phyloP scores from a whole-genome alignment of 768 basidiomycete species.

The Macrolepiota albuminosa region DNA sequence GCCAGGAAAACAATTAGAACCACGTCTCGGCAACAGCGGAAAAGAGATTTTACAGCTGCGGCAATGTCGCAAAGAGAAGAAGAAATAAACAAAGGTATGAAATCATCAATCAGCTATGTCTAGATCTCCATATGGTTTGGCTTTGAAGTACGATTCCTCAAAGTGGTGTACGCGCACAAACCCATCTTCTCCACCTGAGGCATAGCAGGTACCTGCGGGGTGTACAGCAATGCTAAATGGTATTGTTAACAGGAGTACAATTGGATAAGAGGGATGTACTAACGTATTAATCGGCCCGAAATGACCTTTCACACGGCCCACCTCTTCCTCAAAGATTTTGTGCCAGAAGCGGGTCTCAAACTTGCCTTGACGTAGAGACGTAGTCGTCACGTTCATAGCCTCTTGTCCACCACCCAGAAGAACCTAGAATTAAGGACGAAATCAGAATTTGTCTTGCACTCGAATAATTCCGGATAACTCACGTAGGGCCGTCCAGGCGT shows the following conservation, averaged over 20 bases:
- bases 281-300: slow-evolving; percentile 97
- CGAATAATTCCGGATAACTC: slow-evolving; percentile 16
- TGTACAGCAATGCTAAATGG: slow-evolving; percentile 80
- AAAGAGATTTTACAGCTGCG: background rate
- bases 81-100: slow-evolving; percentile 5
- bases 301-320: slow-evolving; percentile 95
- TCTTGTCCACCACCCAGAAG: slow-evolving; percentile 97
- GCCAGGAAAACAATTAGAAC: background rate
- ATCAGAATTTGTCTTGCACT: background rate
- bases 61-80: background rate
- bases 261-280: slow-evolving; percentile 26
- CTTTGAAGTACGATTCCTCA: slow-evolving; percentile 91
- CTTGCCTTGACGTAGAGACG: slow-evolving; percentile 89
- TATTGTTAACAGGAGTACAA: slow-evolving; percentile 1
- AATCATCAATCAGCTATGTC: slow-evolving; percentile 51
- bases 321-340: slow-evolving; percentile 93
- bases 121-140: slow-evolving; percentile 87
- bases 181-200: slow-evolving; percentile 96
- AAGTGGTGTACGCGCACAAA: slow-evolving; percentile 90
- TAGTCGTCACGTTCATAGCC: slow-evolving; percentile 96
- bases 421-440: slow-evolving; percentile 41
- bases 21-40: background rate
- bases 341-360: slow-evolving; percentile 99
- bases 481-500: slow-evolving; percentile 84
- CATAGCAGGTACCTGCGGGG: slow-evolving; percentile 82